These are phyloP conservation scores for Solanum rostratum DNA, from an alignment of 257 asterid species.

Conservation along the genomic window DNA sequence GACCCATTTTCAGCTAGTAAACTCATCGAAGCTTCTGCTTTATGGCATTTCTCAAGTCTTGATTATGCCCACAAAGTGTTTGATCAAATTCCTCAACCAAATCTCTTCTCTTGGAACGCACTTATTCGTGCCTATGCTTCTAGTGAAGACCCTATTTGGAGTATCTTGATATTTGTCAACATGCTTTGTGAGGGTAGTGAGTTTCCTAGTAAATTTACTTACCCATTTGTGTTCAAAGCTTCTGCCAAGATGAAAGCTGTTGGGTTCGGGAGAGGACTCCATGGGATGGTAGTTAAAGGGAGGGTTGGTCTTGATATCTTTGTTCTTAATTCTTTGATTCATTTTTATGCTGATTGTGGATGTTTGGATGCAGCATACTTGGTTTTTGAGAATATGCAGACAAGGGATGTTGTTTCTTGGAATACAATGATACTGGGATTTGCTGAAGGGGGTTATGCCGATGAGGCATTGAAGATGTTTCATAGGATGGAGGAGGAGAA, in stretches of 20 bases:
- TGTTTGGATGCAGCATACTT: conserved; percentile 41
- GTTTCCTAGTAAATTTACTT: conserved; percentile 56
- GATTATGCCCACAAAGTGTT: conserved; percentile 61
- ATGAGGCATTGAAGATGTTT: conserved; percentile 44
- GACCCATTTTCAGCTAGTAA: conserved; percentile 73
- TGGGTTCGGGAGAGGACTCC: conserved; percentile 49
- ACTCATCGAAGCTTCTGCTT: conserved; percentile 40
- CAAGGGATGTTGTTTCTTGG: conserved; percentile 74
- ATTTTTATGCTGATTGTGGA: conserved; percentile 55
- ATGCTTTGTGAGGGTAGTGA: conserved; percentile 32
- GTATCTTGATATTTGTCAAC: conserved; percentile 29
- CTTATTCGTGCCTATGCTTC: conserved; percentile 63
- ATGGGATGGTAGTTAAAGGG: conserved; percentile 61
- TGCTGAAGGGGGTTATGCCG: conserved; percentile 34
- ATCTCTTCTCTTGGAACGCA: conserved; percentile 61
- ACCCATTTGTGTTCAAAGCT: conserved; percentile 77
- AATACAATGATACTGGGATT: conserved; percentile 67
- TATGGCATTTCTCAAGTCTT: conserved; percentile 44
- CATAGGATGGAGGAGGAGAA: conserved; percentile 41
- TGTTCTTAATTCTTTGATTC: conserved; percentile 49
- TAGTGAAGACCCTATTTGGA: conserved; percentile 20
- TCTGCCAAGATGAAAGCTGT: conserved; percentile 34
- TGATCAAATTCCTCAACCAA: conserved; percentile 67
- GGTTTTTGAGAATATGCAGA: conserved; percentile 41
- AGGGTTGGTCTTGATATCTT: conserved; percentile 44